Conservation (phyloP, 1,284 basidiomycete genomes). For the Phellopilus nigrolimitatus region DNA sequence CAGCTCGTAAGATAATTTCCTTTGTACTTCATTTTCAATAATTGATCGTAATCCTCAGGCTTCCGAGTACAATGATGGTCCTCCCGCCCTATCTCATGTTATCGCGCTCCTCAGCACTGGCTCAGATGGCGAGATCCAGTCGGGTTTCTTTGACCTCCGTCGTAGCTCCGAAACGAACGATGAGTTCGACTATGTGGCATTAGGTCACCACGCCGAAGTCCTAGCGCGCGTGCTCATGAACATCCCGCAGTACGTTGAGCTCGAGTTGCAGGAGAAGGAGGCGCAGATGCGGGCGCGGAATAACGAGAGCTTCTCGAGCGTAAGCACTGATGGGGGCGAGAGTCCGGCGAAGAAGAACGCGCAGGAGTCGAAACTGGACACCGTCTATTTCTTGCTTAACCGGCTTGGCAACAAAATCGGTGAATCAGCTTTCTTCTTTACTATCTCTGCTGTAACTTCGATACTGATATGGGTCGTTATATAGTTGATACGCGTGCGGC, state of each 20-base stretch:
- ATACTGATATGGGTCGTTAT: background rate
- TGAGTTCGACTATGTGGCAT: conserved; percentile 52
- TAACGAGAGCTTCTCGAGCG: background rate
- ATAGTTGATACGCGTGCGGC: conserved; percentile 66
- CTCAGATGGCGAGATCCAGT: conserved; percentile 2
- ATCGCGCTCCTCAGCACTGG: conserved; percentile 29
- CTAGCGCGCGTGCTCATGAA: conserved; percentile 53
- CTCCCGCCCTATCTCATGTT: conserved; percentile 43
- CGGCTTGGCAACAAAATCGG: conserved; percentile 57
- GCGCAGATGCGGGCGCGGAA: conserved; percentile 18
- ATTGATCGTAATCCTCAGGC: conserved; percentile 15
- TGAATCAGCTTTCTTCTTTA: conserved; percentile 30
- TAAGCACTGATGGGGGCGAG: background rate
- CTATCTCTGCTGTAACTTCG: background rate
- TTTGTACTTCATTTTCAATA: conserved; percentile 6
- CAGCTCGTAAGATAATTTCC: conserved; percentile 27
- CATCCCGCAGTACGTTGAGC: conserved; percentile 48
- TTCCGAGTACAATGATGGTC: conserved; percentile 33
- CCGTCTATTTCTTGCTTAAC: conserved; percentile 43
- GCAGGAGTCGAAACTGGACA: conserved; percentile 39
- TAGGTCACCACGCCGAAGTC: conserved; percentile 49
- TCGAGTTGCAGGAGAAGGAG: conserved; percentile 36
- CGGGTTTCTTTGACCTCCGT: conserved; percentile 32
- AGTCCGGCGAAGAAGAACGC: conserved; percentile 27
- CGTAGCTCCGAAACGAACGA: conserved; percentile 37